Conservation (phyloP, 495 filamentous ascomycete species). For the Hyaloscypha finlandica region DNA sequence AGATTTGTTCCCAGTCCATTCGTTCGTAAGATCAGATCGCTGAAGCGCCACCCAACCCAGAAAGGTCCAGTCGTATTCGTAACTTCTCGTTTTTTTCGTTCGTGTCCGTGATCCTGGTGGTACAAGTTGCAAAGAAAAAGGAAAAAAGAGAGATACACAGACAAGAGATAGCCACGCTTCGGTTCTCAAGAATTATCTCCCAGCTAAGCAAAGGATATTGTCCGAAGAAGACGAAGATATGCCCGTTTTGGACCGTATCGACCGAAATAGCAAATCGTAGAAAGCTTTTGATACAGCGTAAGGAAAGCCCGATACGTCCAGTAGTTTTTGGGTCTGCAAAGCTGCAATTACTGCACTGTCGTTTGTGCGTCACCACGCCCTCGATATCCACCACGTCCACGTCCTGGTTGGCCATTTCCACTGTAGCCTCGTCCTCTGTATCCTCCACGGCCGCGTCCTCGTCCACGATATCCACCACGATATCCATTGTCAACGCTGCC, state of each 20-base stretch:
- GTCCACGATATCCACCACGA: conserved; percentile 69
- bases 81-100: conserved; percentile 23
- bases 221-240: not conserved
- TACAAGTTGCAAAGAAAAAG: conserved; percentile 26
- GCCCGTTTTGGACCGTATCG: conserved; percentile 8
- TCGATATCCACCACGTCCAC: conserved; percentile 32
- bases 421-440: conserved; percentile 51
- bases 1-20: conserved; percentile 16
- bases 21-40: conserved; percentile 13
- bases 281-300: conserved; percentile 31
- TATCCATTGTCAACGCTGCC: conserved; percentile 89
- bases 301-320: conserved; percentile 22
- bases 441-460: conserved; percentile 61
- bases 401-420: conserved; percentile 30
- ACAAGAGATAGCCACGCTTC: conserved; percentile 1
- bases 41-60: conserved; percentile 19
- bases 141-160: conserved; percentile 13
- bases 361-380: conserved; percentile 26
- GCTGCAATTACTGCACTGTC: conserved; percentile 22
- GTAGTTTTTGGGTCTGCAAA: not conserved
- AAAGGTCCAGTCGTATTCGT: conserved; percentile 25
- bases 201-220: conserved; percentile 4
- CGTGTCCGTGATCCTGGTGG: conserved; percentile 28
- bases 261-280: conserved; percentile 22
- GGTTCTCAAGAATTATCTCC: not conserved